Conservation (phyloP, 2,329 filamentous ascomycete species). For the Cladosporium sphaerospermum region DNA sequence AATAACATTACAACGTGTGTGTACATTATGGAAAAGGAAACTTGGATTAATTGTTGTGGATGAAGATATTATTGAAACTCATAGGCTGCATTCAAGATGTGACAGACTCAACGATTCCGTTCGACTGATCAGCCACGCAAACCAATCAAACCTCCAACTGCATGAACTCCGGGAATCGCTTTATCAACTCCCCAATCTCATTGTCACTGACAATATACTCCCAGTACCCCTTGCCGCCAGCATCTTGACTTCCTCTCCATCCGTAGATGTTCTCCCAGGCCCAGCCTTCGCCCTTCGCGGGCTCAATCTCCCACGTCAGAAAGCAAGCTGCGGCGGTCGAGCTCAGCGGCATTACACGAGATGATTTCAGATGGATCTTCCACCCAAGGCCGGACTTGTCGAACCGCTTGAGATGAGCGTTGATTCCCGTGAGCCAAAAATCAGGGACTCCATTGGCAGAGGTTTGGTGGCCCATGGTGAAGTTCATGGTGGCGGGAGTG, state of each 20-base stretch:
- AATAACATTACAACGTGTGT: no score
- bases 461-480: slow-evolving; percentile 1
- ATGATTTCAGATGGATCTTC: slow-evolving; percentile 2
- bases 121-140: background rate
- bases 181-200: slow-evolving; percentile 12
- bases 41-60: no score
- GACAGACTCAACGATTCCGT: no score
- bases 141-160: background rate
- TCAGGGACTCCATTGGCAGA: background rate
- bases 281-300: background rate
- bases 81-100: no score
- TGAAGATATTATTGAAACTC: no score
- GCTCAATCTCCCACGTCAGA: slow-evolving; percentile 12
- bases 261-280: slow-evolving; percentile 13
- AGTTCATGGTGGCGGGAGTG: background rate
- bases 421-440: slow-evolving; percentile 6
- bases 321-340: slow-evolving; percentile 1
- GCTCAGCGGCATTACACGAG: background rate
- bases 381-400: background rate
- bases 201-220: slow-evolving; percentile 14
- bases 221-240: slow-evolving; percentile 1
- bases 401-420: slow-evolving; percentile 9
- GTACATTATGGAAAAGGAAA: no score
- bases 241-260: slow-evolving; percentile 7
- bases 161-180: slow-evolving; percentile 5